These are phyloP conservation scores for Ganoderma lingzhi DNA, from an alignment of 1,284 basidiomycete genomes.

Conservation along the genomic window DNA sequence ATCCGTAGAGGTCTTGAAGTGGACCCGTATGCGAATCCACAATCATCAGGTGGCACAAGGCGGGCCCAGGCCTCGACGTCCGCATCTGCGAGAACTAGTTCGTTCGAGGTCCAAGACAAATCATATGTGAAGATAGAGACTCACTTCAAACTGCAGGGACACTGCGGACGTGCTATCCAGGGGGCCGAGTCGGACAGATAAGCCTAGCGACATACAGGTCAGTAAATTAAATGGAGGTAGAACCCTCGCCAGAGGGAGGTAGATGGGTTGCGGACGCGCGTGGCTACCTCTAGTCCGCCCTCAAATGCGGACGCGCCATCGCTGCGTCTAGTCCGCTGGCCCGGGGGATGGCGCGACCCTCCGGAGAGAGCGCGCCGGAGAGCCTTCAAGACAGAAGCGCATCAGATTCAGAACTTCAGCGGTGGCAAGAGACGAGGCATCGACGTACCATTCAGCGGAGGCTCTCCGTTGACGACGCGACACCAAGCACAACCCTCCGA, in stretches of 20 bases:
- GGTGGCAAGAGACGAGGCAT: no score
- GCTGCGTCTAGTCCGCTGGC: background rate
- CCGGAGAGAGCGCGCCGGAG: background rate
- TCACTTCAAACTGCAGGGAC: background rate
- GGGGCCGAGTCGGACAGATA: background rate
- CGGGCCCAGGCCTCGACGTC: background rate
- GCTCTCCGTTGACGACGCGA: slow-evolving; percentile 5
- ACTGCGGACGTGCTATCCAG: background rate
- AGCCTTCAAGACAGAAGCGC: background rate
- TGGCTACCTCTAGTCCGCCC: background rate
- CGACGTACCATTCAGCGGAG: background rate
- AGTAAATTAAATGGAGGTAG: background rate
- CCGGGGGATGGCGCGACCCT: background rate
- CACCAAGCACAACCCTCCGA: background rate
- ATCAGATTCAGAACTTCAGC: background rate
- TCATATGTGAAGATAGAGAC: background rate
- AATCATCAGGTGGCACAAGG: background rate
- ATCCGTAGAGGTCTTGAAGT: background rate
- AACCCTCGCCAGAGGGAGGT: background rate
- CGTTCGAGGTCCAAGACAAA: background rate
- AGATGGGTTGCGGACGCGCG: background rate
- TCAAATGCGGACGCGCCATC: background rate
- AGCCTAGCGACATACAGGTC: background rate
- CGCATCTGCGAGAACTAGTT: background rate
- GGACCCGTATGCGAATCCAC: background rate